A percentile compares a stretch with the other conserved stretches of the same genome.
Conservation (phyloP, 2,329 filamentous ascomycete species). For the Fusarium mangiferae region DNA sequence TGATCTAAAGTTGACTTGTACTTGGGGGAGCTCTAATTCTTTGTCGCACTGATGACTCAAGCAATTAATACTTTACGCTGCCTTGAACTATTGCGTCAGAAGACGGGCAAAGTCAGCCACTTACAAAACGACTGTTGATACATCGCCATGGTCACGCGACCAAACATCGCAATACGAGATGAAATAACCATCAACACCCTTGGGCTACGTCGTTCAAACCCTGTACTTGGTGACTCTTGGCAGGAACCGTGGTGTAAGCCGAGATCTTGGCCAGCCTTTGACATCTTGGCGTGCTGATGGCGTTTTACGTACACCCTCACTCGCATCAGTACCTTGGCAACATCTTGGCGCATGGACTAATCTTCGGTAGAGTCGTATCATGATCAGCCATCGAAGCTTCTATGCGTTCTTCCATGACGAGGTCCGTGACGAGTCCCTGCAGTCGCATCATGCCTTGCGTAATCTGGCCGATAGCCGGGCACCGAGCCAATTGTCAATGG, state of each 20-base stretch:
- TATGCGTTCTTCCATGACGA: neutral
- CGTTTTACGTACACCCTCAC: neutral
- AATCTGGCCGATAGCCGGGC: neutral
- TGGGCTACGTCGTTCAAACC: neutral
- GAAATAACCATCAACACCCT: neutral
- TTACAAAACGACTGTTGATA: neutral
- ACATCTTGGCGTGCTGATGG: neutral
- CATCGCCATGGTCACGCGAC: neutral
- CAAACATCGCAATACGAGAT: neutral
- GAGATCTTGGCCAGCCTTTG: slow-evolving; percentile 2
- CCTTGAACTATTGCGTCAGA: neutral
- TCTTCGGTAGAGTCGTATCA: neutral
- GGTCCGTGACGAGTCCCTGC: neutral
- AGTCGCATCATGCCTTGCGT: neutral
- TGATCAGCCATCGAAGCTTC: neutral
- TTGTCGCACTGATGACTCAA: neutral
- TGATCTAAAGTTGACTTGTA: neutral
- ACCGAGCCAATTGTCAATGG: neutral
- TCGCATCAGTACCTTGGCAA: neutral
- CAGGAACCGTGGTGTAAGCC: neutral
- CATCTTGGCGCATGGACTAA: neutral
- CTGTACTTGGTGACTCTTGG: neutral
- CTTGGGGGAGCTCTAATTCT: no score
- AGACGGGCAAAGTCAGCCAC: neutral
- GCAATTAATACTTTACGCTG: neutral